Percentiles rank a stretch among this genome's conserved stretches.
phyloP scores from a whole-genome alignment of 805 yeast species.

The Cyberlindnera petersonii region DNA sequence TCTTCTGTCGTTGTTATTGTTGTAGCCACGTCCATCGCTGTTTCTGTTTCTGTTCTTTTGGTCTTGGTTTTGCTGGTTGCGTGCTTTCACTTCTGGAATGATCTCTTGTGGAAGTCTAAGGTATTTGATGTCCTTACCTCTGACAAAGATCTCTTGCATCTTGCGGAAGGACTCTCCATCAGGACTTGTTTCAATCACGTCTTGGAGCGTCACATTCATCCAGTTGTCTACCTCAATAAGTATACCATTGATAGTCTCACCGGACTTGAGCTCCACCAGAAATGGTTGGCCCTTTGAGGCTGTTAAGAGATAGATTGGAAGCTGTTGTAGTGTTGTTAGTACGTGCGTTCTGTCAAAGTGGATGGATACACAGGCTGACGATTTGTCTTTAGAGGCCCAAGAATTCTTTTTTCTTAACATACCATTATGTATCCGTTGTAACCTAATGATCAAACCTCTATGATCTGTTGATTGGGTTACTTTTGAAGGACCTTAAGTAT shows the following conservation, averaged over 20 bases:
- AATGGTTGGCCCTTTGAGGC: conserved; percentile 88
- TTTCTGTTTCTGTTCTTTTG: conserved; percentile 41
- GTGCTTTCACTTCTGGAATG: conserved; percentile 73
- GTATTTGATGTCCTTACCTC: conserved; percentile 81
- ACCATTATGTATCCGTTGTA: too few species aligned
- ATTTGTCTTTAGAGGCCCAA: too few species aligned
- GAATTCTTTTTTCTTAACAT: too few species aligned
- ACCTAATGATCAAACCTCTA: too few species aligned
- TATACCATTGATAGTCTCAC: conserved; percentile 83
- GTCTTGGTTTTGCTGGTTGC: conserved; percentile 47
- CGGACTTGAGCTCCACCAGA: conserved; percentile 85
- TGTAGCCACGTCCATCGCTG: conserved; percentile 31
- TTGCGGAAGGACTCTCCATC: conserved; percentile 59
- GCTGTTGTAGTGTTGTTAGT: conserved; percentile 39
- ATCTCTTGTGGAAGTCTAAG: conserved; percentile 72
- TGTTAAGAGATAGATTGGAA: conserved; percentile 86
- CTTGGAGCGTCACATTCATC: conserved; percentile 87
- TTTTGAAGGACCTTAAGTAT: too few species aligned
- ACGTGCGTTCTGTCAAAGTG: neutral
- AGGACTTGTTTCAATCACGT: conserved; percentile 66
- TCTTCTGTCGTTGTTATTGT: conserved; percentile 30
- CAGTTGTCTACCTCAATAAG: conserved; percentile 85
- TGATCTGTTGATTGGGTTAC: too few species aligned
- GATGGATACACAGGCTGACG: neutral
- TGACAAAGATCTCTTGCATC: conserved; percentile 70